Evolutionary conservation across 176 grass and related monocot genomes (phyloP).

Genomic region (Aegilops bicornis): DNA sequence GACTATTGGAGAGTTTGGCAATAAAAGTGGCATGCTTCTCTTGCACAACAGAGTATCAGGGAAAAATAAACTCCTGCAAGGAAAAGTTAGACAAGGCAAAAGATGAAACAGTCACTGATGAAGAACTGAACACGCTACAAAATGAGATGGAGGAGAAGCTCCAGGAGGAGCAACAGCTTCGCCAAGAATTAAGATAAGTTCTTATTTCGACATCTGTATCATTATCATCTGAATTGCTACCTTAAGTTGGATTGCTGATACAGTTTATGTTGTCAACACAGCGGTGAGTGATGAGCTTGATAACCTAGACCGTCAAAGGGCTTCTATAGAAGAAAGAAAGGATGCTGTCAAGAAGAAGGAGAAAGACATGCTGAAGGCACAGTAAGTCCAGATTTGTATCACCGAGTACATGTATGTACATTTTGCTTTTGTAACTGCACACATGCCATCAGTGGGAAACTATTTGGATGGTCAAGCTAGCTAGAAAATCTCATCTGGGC

Average conservation of each 20-base stretch:
- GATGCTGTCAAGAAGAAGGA: conserved; percentile 53
- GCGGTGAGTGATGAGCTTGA: conserved; percentile 48
- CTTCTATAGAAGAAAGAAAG: conserved; percentile 59
- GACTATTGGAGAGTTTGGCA: background rate
- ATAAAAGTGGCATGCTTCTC: background rate
- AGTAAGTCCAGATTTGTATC: conserved; percentile 39
- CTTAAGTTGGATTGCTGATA: conserved; percentile 22
- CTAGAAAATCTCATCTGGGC: background rate
- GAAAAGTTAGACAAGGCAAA: conserved; percentile 54
- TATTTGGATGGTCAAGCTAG: background rate
- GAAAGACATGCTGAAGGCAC: conserved; percentile 50
- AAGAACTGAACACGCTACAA: conserved; percentile 51
- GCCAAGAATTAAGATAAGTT: conserved; percentile 76
- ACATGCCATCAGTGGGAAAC: background rate
- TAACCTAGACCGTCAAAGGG: conserved; percentile 48
- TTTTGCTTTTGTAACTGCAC: background rate
- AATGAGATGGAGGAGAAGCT: conserved; percentile 56
- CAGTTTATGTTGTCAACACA: conserved; percentile 46
- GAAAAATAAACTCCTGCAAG: conserved; percentile 47
- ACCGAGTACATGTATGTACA: background rate
- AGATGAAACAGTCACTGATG: conserved; percentile 53
- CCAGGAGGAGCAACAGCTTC: conserved; percentile 51
- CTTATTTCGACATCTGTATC: conserved; percentile 28
- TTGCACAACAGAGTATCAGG: conserved; percentile 56
- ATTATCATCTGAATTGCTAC: background rate